Percentiles rank a stretch among this genome's conserved stretches.
These are phyloP conservation scores for Diaporthe sp. DNA, from an alignment of 2,329 filamentous ascomycete genomes.

Conservation along the genomic window DNA sequence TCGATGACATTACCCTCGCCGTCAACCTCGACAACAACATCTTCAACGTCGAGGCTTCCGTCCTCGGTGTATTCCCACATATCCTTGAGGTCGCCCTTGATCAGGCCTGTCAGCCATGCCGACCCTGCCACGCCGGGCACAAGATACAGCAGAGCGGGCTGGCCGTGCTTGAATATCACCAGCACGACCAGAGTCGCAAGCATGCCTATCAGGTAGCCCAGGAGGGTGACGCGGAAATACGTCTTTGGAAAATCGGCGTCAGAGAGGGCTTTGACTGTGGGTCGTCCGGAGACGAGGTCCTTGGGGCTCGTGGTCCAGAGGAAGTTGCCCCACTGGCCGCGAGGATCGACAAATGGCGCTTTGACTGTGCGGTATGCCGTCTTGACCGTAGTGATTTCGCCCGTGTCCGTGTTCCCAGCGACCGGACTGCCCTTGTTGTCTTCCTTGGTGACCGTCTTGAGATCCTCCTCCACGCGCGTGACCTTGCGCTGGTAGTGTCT, in stretches of 20 bases:
- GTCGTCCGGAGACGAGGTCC: constrained; percentile 44
- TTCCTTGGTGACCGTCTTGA: constrained; percentile 48
- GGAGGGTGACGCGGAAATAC: constrained; percentile 84
- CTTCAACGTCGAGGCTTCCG: constrained; percentile 67
- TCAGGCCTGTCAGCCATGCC: constrained; percentile 80
- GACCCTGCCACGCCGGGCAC: constrained; percentile 86
- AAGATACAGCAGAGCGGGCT: constrained; percentile 92
- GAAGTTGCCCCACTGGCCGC: constrained; percentile 84
- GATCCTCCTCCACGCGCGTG: constrained; percentile 58
- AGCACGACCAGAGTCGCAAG: constrained; percentile 82
- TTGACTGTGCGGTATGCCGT: constrained; percentile 65
- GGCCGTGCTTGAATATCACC: constrained; percentile 82
- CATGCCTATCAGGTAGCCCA: constrained; percentile 86
- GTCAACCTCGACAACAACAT: constrained; percentile 70
- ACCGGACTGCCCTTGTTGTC: neutral
- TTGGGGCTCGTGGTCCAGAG: constrained; percentile 76
- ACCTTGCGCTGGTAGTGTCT: constrained; percentile 82
- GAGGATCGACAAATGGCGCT: constrained; percentile 68
- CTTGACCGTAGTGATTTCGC: constrained; percentile 52
- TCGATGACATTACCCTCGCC: constrained; percentile 61
- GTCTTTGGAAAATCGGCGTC: constrained; percentile 79
- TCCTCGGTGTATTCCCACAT: constrained; percentile 91
- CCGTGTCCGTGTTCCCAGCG: constrained; percentile 51
- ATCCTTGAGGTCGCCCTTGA: constrained; percentile 77
- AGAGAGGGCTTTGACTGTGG: constrained; percentile 52